phyloP scores from a whole-genome alignment of 352 stramenopile species.

The Halophytophthora polymorphica region DNA sequence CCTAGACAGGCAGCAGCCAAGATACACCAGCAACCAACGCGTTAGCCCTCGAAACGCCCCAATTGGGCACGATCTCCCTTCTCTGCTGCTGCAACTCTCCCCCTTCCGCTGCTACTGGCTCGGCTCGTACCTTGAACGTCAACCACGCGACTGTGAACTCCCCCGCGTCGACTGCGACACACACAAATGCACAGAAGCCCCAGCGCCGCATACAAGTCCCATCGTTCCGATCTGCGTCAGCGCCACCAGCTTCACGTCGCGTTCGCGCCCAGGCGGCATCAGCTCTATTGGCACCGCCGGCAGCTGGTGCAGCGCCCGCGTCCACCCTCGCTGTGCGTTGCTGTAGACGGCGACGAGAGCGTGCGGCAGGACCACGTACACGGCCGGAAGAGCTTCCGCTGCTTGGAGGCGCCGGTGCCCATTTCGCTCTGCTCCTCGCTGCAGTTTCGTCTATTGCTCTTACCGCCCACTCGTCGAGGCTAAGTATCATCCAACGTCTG shows the following conservation, averaged over 20 bases:
- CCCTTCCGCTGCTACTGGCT: not conserved
- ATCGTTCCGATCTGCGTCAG: not conserved
- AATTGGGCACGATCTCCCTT: not conserved
- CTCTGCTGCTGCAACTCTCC: not conserved
- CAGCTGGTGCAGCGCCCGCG: not conserved
- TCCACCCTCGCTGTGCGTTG: not conserved
- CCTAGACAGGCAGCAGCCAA: slow-evolving; percentile 24
- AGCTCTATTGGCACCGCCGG: no score
- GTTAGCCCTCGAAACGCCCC: not conserved
- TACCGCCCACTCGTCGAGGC: no score
- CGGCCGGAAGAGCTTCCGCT: slow-evolving; percentile 47
- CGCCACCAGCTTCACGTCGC: no score
- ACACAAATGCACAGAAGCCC: slow-evolving; percentile 7
- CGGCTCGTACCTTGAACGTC: slow-evolving; percentile 71
- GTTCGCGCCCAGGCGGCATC: no score
- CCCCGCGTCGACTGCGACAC: slow-evolving; percentile 50
- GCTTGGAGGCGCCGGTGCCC: slow-evolving; percentile 40
- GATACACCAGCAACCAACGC: not conserved
- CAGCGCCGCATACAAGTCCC: not conserved
- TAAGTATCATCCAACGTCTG: no score
- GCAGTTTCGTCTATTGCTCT: not conserved
- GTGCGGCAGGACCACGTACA: slow-evolving; percentile 30
- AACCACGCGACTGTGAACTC: slow-evolving; percentile 86
- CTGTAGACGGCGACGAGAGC: not conserved
- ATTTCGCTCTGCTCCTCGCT: slow-evolving; percentile 21